Evolutionary conservation across 345 rosid species (phyloP).

Genomic region (Angophora floribunda): DNA sequence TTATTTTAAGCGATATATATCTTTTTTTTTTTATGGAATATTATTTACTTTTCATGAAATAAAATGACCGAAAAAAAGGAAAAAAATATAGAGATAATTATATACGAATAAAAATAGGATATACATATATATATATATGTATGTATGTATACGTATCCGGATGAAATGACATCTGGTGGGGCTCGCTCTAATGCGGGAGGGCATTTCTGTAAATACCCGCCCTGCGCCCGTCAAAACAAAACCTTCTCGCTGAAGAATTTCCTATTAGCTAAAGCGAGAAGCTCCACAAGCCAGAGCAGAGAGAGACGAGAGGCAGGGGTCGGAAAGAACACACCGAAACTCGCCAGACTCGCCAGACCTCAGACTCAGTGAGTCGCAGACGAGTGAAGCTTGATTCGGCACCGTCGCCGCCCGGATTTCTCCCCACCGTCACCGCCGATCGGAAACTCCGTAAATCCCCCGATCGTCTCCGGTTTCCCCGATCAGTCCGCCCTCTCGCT

Average conservation of each 20-base stretch:
- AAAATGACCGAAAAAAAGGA: fast-evolving
- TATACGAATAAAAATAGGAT: too few relatives aligned
- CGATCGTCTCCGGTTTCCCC: not conserved
- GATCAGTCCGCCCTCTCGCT: not conserved
- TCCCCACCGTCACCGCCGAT: not conserved
- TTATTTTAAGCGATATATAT: not conserved
- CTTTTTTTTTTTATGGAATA: too few relatives aligned
- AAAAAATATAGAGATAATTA: not conserved
- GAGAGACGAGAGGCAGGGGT: not conserved
- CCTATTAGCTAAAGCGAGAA: not conserved
- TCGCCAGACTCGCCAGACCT: not conserved
- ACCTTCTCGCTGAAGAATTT: not conserved
- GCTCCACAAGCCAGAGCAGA: not conserved
- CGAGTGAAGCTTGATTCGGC: not conserved
- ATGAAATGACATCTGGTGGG: not conserved
- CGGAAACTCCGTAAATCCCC: not conserved
- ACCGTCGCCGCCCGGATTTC: not conserved
- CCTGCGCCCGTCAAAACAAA: not conserved
- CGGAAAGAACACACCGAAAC: not conserved
- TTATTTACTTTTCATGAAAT: not conserved
- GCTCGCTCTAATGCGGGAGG: not conserved
- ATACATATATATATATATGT: too few relatives aligned
- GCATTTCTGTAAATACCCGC: not conserved
- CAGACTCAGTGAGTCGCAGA: not conserved
- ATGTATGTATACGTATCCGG: not conserved